Evolutionary conservation across 345 rosid species (phyloP).

Genomic region (Camelina hispida): DNA sequence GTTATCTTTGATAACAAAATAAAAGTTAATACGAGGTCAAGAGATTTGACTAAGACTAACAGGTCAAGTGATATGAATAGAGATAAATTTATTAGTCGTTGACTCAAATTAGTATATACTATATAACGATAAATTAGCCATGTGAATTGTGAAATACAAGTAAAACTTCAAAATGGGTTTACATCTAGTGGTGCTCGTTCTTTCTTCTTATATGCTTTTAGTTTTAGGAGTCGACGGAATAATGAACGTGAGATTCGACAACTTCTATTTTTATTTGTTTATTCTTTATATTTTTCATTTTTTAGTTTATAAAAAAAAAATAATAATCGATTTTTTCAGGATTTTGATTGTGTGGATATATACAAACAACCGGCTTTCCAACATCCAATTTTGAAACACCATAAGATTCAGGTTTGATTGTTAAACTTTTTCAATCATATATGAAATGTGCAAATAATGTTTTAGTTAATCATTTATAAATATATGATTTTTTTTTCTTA

Average conservation of each 20-base stretch:
- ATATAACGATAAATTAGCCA: too few species aligned
- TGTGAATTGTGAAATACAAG: too few species aligned
- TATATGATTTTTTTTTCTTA: conserved; percentile 7
- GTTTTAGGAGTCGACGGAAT: background rate
- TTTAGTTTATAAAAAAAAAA: background rate
- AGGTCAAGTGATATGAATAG: too few species aligned
- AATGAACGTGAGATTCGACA: background rate
- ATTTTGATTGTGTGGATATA: conserved; percentile 36
- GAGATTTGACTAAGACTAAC: too few species aligned
- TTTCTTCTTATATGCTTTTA: background rate
- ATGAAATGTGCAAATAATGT: too few species aligned
- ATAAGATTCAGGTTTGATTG: conserved; percentile 28
- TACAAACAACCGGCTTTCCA: conserved; percentile 37
- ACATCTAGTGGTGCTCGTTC: too few species aligned
- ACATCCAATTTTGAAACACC: conserved; percentile 26
- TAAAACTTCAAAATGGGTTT: too few species aligned
- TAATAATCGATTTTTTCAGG: background rate
- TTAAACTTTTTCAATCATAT: background rate
- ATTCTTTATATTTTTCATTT: background rate
- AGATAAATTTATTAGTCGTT: too few species aligned
- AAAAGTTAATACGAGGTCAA: too few species aligned
- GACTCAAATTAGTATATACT: too few species aligned
- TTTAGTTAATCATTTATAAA: background rate
- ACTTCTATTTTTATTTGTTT: background rate
- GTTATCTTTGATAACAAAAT: too few species aligned